Base-by-base conservation (phyloP, 2,329 filamentous ascomycete genomes). In the Alternaria ventricosa region DNA sequence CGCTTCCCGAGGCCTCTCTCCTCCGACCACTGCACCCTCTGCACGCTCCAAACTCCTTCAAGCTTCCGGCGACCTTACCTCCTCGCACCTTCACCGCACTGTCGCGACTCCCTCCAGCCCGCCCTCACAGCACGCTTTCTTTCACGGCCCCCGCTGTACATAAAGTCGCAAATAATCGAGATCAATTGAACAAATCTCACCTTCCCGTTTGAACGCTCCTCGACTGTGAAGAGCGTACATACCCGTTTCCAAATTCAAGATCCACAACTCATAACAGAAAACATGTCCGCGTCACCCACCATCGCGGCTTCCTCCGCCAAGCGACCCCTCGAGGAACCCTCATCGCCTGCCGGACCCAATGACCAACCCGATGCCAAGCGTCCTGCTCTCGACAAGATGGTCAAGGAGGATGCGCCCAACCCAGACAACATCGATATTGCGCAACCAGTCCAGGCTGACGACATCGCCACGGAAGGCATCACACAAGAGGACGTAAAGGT, bases 311-410 rank as follows among this genome's bases (percentile, higher is more conserved):
- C 88, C 55, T 91, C 89, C 63, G 89, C 92, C 78, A 99, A 99
- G 88, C 94, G 96, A 77, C 96, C 96, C 65, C 89, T 99, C 70
- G 96, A 99, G 86, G 96, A 98, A 79, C 92, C 95, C 11, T 98
- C 96, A 18, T 99, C 96, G 10, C 96, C 96, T 36, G 97, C 94
- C 30, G 92, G 92, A 67, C 91, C 92, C 43, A 93, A 89, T 78
- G 96, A 98, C 75, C 94, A 97, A 80, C 96, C 96, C 57, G 96
- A 99, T 74, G 96, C 96, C 67, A 99, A 99, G 85, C 92, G 96
- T 72, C 96, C 93, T 53, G 96, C 96, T 43, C 89, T 99, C 67
- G 95, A 98, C 83, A 99, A 98, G 85, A 86, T 94, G 72, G 86
- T 92, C 73, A 93, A 92, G 80, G 90, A 88, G 60, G 90, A 88